Evolutionary conservation across 2,329 filamentous ascomycete species (phyloP).

Genomic region (Curvularia eragrostidis): DNA sequence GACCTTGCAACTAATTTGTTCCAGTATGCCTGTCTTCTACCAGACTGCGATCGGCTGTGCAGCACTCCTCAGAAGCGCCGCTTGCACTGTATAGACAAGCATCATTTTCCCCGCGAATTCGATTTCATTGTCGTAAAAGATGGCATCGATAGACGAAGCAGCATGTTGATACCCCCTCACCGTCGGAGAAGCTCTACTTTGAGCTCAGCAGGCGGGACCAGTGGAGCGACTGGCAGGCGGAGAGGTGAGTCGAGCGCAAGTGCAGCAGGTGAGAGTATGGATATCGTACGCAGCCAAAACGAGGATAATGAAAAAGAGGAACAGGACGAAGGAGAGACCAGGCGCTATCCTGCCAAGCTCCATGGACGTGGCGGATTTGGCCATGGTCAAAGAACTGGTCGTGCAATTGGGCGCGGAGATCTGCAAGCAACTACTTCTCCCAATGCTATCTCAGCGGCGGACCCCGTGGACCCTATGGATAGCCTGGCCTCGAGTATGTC

Average conservation of each 20-base stretch:
- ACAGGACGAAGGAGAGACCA: constrained; percentile 17
- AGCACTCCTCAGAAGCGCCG: constrained; percentile 82
- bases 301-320: constrained; percentile 15
- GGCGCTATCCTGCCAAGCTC: constrained; percentile 31
- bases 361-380: constrained; percentile 43
- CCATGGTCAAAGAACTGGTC: constrained; percentile 26
- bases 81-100: constrained; percentile 91
- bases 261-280: constrained; percentile 32
- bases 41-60: constrained; percentile 85
- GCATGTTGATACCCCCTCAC: constrained; percentile 67
- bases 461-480: constrained; percentile 63
- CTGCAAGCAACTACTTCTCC: constrained; percentile 2
- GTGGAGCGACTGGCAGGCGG: constrained; percentile 13
- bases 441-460: constrained; percentile 5
- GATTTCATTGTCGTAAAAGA: constrained; percentile 73
- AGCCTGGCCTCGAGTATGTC: constrained; percentile 73
- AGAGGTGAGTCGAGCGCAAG: constrained; percentile 31
- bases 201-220: constrained; percentile 20
- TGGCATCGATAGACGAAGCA: constrained; percentile 85
- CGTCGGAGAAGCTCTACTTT: constrained; percentile 42
- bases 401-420: constrained; percentile 18
- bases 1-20: constrained; percentile 16
- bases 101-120: constrained; percentile 75
- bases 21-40: constrained; percentile 87
- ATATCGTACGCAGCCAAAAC: constrained; percentile 29